Evolutionary conservation across 1,139 yeast genomes (phyloP), one percentile per base, ranked within the genome.

Genomic region (Saccharomycopsis crataegensis): DNA sequence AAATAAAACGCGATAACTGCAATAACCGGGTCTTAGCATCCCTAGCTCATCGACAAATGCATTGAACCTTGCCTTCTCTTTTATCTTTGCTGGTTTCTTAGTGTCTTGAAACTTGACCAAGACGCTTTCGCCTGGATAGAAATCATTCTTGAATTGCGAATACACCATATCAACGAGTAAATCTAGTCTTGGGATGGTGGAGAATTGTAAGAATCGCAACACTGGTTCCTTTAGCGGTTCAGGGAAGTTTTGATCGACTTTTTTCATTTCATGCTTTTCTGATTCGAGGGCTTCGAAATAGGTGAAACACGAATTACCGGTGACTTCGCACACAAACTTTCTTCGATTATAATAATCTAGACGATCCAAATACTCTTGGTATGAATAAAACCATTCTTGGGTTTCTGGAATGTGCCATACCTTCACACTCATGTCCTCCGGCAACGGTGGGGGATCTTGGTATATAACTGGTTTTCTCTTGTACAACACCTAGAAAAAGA

Each of bases 271-370:
- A 50, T 68, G 69, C 58, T 74, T 76, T 70, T 93, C 99, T 60
- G 88, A 82, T 57, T 82, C 80, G 49, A 80, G 74, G 0, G 99
- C 99, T 64, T 93, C 95, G 66, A 90, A 90, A 66, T 80, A 93
- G 0, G 96, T 88, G 56, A 91, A 75, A 63, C 96, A 86, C 17
- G 96, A 86, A 63, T 90, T 89, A 32, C 99, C 99, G 0, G 97
- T 89, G 54, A 93, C 85, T 70, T 93, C 99, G 71, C 98, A 93
- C 6, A 90, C 95, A 70, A 93, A 93, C 66, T 88, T 86, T 60
- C 82, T 80, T 57, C 82, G 78, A 59, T 76, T 77, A 67, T 85
- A 86, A 67, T 83, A 86, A 66, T 86, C 90, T 71, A 85, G 69
- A 53, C 91, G 70, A 16, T 70, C 69, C 55, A 93, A 71, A 65